Conservation (phyloP, 1,139 yeast species). For the Debaryomyces robertsiae region DNA sequence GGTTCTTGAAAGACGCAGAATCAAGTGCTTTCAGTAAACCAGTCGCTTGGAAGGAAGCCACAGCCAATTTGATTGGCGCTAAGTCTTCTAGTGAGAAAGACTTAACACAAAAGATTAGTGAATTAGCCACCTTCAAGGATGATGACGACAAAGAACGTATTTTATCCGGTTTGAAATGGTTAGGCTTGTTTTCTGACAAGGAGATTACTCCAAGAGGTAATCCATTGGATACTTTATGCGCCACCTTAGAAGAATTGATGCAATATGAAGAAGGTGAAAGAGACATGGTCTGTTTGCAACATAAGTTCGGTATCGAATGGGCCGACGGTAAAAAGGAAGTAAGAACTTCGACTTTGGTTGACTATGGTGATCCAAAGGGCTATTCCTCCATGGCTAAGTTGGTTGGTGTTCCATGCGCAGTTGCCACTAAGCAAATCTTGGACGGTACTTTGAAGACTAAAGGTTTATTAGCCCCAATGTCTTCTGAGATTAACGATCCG, state of each 20-base stretch:
- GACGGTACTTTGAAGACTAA: constrained; percentile 71
- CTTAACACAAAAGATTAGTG: constrained; percentile 70
- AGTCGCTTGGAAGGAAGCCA: constrained; percentile 86
- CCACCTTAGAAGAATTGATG: constrained; percentile 93
- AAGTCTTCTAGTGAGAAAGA: constrained; percentile 70
- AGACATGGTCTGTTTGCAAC: constrained; percentile 93
- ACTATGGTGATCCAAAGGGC: constrained; percentile 90
- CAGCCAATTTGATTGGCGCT: constrained; percentile 75
- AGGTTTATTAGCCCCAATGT: constrained; percentile 92
- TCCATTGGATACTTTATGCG: constrained; percentile 95
- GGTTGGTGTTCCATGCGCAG: constrained; percentile 98
- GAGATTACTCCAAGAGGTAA: constrained; percentile 85
- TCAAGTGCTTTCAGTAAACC: constrained; percentile 58
- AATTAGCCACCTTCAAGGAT: constrained; percentile 79
- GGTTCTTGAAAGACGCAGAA: constrained; percentile 81
- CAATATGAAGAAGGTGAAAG: constrained; percentile 95
- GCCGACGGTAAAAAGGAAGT: constrained; percentile 87
- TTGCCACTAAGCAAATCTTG: constrained; percentile 85
- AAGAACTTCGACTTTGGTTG: constrained; percentile 94
- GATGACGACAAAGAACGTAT: constrained; percentile 85
- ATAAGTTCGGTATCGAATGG: constrained; percentile 97
- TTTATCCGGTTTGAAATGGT: constrained; percentile 88
- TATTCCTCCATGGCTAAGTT: constrained; percentile 98
- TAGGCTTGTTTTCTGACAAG: constrained; percentile 82
- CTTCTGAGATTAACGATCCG: constrained; percentile 87